Evolutionary conservation across 2,329 filamentous ascomycete genomes (phyloP), one percentile per base, ranked within the genome.

Genomic region (Pseudogymnoascus sp.): DNA sequence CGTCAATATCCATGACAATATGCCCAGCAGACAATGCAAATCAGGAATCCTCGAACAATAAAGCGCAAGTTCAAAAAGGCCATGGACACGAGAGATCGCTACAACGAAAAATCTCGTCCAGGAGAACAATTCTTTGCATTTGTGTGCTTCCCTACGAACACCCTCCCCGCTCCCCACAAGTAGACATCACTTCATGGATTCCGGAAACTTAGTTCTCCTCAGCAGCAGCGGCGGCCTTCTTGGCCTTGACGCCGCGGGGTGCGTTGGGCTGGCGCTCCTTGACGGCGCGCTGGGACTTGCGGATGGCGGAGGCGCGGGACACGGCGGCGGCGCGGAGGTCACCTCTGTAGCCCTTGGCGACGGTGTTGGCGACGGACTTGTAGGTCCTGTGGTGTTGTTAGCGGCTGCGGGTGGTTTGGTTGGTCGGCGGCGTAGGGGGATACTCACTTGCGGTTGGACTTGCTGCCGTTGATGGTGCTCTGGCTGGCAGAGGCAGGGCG

Each of bases 321-420:
- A 97, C 87, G 71, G 93, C 92, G 72, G 81, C 81, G 72, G 83
- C 78, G 70, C 88, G 88, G 77, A 92, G 82, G 75, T 93, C 89
- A 71, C 82, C 72, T 71, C 89, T 90, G 88, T 97, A 99, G 74
- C 87, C 84, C 85, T 91, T 91, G 76, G 91, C 88, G 71, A 87
- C 85, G 75, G 82, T 81, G 81, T 85, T 88, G 79, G 91, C 91
- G 75, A 97, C 85, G 71, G 83, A 83, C 81, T 89, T 90, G 87
- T 92, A 97, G 79, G 89, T 88, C 84, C 91, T 94, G 67, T 20
- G 30, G 39, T 62, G 32, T 60, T 22, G 25, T 34, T 60, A 18
- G 20, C 14, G 7, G 9, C 47, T 60, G 61, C 11, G 16, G 16
- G n/a, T 38, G 7, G 25, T 11, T 22, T 22, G 22, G 34, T 14